These are phyloP conservation scores for Teratosphaeriaceae sp. DNA, from an alignment of 2,329 filamentous ascomycete species.

Conservation along the genomic window DNA sequence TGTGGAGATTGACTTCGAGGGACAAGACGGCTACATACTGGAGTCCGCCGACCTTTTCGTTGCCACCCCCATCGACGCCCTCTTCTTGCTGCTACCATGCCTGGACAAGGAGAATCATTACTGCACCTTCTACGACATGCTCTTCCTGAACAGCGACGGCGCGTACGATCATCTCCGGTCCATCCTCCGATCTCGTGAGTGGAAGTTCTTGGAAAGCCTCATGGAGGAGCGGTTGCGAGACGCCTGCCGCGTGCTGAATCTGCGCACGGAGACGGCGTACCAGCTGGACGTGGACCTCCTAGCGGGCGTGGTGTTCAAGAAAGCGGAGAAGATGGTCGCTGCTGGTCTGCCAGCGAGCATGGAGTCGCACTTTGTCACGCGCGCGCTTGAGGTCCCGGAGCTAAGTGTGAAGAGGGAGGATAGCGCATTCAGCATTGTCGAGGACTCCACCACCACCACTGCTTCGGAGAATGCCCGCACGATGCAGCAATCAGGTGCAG, in stretches of 20 bases:
- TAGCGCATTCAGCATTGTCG: slow-evolving; percentile 28
- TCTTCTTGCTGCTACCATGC: slow-evolving; percentile 76
- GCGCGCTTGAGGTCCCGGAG: slow-evolving; percentile 69
- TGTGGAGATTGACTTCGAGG: too few relatives aligned
- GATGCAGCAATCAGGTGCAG: not conserved
- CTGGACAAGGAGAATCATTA: slow-evolving; percentile 35
- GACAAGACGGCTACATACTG: slow-evolving; percentile 47
- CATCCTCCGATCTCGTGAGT: slow-evolving; percentile 32
- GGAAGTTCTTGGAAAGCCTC: slow-evolving; percentile 38
- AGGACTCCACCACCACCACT: slow-evolving; percentile 15
- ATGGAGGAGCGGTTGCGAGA: slow-evolving; percentile 51
- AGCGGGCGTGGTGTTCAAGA: slow-evolving; percentile 56
- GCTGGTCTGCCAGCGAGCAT: slow-evolving; percentile 67
- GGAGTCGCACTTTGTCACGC: slow-evolving; percentile 77
- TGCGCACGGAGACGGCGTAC: slow-evolving; percentile 89
- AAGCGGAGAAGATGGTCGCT: slow-evolving; percentile 63
- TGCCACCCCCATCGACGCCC: slow-evolving; percentile 73
- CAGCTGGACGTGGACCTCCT: slow-evolving; percentile 69
- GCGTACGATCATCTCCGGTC: slow-evolving; percentile 55
- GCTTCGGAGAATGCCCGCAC: too few relatives aligned
- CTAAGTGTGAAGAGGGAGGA: slow-evolving; percentile 59
- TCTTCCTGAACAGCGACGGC: slow-evolving; percentile 31
- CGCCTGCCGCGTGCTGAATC: slow-evolving; percentile 76
- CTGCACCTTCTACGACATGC: slow-evolving; percentile 53
- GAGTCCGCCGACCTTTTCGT: slow-evolving; percentile 70